Conservation (phyloP, 192 early-diverging fungal species). For the Backusella westeae region DNA sequence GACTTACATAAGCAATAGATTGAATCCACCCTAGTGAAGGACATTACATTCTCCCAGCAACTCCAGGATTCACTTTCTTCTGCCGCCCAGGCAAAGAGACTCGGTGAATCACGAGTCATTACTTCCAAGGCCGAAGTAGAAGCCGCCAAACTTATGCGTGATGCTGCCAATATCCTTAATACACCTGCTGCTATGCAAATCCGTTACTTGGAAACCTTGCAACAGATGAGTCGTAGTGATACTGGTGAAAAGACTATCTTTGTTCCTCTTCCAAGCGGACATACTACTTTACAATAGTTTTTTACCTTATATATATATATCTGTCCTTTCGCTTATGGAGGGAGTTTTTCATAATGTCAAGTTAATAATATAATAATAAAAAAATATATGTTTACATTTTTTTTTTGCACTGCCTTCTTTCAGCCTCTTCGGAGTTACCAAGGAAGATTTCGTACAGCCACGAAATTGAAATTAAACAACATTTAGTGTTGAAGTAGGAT, state of each 20-base stretch:
- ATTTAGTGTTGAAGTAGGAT: too few species aligned
- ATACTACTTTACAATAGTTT: background rate
- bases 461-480: background rate
- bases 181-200: constrained; percentile 72
- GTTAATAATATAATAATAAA: background rate
- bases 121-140: constrained; percentile 76
- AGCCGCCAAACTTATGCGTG: constrained; percentile 85
- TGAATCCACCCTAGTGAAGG: constrained; percentile 85
- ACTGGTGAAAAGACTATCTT: constrained; percentile 74
- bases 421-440: background rate
- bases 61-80: constrained; percentile 82
- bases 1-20: constrained; percentile 31
- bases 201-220: constrained; percentile 84
- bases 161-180: constrained; percentile 91
- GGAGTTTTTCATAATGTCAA: background rate
- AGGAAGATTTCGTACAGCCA: background rate
- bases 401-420: background rate
- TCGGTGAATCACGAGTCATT: constrained; percentile 89
- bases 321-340: background rate
- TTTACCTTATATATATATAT: background rate
- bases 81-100: constrained; percentile 83
- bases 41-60: constrained; percentile 71
- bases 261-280: constrained; percentile 45
- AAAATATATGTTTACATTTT: background rate
- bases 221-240: constrained; percentile 66